These are phyloP conservation scores for Cytospora chrysosperma DNA, from an alignment of 2,329 filamentous ascomycete species.

Conservation along the genomic window DNA sequence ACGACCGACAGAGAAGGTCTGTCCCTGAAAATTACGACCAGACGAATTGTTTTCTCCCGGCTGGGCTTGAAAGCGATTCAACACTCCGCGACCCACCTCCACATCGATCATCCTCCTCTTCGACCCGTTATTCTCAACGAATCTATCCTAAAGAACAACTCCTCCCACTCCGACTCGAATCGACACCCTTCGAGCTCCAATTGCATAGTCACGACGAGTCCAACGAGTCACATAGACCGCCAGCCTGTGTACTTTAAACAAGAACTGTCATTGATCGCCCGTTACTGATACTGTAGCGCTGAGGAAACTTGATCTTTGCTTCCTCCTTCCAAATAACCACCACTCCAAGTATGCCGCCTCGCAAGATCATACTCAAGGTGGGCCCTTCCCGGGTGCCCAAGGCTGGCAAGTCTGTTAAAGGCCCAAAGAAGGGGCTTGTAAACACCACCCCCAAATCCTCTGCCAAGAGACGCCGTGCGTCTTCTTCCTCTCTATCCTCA, in stretches of 20 bases:
- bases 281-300: background rate
- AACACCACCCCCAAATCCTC: slow-evolving; percentile 16
- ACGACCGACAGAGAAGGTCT: slow-evolving; percentile 35
- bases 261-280: background rate
- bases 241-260: background rate
- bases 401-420: slow-evolving; percentile 25
- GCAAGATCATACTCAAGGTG: slow-evolving; percentile 22
- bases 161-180: background rate
- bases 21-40: slow-evolving; percentile 36
- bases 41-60: slow-evolving; percentile 24
- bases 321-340: background rate
- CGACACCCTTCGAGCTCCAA: background rate
- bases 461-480: slow-evolving; percentile 45
- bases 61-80: slow-evolving; percentile 17
- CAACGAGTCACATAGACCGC: background rate
- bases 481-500: slow-evolving; percentile 53
- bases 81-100: slow-evolving; percentile 4
- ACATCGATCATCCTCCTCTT: background rate
- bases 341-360: background rate
- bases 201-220: background rate
- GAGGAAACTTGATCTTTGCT: background rate
- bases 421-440: slow-evolving; percentile 17
- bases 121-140: background rate
- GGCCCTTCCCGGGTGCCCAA: slow-evolving; percentile 13
- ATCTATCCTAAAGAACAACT: background rate